Conservation (phyloP, 2,329 filamentous ascomycete genomes). For the Cercospora sesami region DNA sequence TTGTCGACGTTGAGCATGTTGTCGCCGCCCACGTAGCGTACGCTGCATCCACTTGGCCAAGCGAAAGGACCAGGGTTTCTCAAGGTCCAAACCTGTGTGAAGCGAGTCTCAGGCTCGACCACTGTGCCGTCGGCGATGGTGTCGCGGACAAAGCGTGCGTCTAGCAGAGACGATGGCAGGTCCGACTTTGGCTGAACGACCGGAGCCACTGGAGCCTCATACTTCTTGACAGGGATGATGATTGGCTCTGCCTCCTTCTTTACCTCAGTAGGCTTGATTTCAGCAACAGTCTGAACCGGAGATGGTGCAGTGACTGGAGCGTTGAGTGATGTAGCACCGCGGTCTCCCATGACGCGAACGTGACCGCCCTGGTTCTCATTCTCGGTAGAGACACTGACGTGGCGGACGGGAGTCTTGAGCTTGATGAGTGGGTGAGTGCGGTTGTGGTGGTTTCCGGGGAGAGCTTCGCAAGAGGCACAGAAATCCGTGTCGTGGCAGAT, state of each 20-base stretch:
- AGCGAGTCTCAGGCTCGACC: slow-evolving; percentile 68
- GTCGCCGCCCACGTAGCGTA: slow-evolving; percentile 90
- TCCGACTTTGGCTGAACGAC: slow-evolving; percentile 25
- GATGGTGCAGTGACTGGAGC: slow-evolving; percentile 52
- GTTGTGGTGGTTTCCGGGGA: slow-evolving; percentile 82
- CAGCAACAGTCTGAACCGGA: slow-evolving; percentile 70
- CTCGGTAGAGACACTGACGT: slow-evolving; percentile 81
- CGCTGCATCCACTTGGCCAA: slow-evolving; percentile 88
- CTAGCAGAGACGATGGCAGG: slow-evolving; percentile 45
- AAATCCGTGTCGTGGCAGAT: slow-evolving; percentile 95
- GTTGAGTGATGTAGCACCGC: slow-evolving; percentile 24
- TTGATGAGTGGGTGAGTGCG: slow-evolving; percentile 96
- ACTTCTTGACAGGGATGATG: slow-evolving; percentile 25
- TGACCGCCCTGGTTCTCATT: slow-evolving; percentile 72
- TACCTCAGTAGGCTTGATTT: slow-evolving; percentile 61
- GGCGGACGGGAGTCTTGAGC: slow-evolving; percentile 88
- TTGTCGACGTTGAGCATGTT: slow-evolving; percentile 93
- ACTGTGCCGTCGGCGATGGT: slow-evolving; percentile 75
- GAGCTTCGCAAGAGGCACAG: slow-evolving; percentile 89
- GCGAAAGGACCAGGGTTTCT: slow-evolving; percentile 74
- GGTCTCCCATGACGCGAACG: slow-evolving; percentile 73
- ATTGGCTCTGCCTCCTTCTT: slow-evolving; percentile 33
- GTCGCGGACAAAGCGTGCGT: slow-evolving; percentile 74
- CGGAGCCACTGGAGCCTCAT: slow-evolving; percentile 31
- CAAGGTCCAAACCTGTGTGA: slow-evolving; percentile 89